phyloP scores from a whole-genome alignment of 2,329 filamentous ascomycete genomes.

The Aureobasidium sp. region DNA sequence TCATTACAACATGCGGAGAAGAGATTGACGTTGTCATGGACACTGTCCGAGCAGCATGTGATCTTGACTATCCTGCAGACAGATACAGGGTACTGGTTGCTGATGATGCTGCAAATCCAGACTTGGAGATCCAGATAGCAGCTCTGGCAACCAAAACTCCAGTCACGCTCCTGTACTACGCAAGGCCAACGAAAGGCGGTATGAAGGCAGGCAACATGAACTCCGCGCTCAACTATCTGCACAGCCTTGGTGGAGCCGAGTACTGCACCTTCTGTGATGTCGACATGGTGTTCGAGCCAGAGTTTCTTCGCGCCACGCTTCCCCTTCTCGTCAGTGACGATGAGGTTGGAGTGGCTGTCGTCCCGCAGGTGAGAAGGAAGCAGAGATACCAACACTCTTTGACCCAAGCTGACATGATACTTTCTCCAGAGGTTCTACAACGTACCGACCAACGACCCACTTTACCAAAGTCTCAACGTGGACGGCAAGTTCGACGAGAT shows the following conservation, averaged over 20 bases:
- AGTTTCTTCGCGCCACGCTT: conserved; percentile 51
- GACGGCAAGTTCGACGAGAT: conserved; percentile 48
- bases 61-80: conserved; percentile 33
- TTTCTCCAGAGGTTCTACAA: conserved; percentile 51
- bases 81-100: conserved; percentile 30
- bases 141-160: conserved; percentile 28
- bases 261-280: conserved; percentile 8
- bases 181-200: conserved; percentile 34
- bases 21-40: conserved; percentile 34
- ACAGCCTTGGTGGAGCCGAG: neutral
- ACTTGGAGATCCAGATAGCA: conserved; percentile 28
- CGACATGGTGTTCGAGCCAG: conserved; percentile 56
- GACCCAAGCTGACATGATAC: neutral
- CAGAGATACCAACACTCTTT: too few species aligned
- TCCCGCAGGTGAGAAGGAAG: conserved; percentile 27
- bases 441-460: conserved; percentile 48
- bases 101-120: conserved; percentile 31
- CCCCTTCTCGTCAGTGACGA: conserved; percentile 48
- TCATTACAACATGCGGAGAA: conserved; percentile 38
- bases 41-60: conserved; percentile 30
- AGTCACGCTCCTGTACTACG: conserved; percentile 31
- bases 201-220: conserved; percentile 12
- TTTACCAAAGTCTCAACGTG: conserved; percentile 49
- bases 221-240: conserved; percentile 1
- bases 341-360: conserved; percentile 49